Evolutionary conservation across 306 rosid genomes (phyloP), one percentile per base, ranked within the genome.

Genomic region (Cyclanthera cordifolia): DNA sequence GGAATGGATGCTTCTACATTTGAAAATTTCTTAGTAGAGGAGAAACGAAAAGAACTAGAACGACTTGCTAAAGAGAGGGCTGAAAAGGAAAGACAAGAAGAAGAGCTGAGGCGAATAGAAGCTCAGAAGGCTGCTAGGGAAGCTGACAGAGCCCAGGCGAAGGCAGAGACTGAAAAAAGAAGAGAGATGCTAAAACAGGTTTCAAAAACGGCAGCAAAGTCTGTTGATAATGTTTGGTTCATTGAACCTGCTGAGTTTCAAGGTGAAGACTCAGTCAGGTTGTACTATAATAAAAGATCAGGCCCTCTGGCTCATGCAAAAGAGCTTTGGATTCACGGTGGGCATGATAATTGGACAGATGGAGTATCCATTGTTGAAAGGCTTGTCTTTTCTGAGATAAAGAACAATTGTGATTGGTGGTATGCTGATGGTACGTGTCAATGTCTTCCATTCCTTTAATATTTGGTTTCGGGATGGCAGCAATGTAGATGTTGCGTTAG

Each of bases 321-420:
- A 57, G 95, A 88, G 79, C 69, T 93, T 73, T 93, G 99, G 99
- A 75, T 93, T 81, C 99, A 90, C 61, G 95, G 95, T 39, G 97
- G 99, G 66, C 82, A 86, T 77, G 79, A 93, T 75, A 77, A 78
- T 78, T 93, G 99, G 99, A 83, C 17, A 32, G 78, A 67, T 53
- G 99, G 96, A 66, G 76, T 88, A 70, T 78, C 84, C 70, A 76
- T 87, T 73, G 74, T 74, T 81, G 81, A 76, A 74, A 84, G 48
- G 85, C 91, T 93, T 67, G 79, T 74, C 70, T 79, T 76, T 54
- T 83, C 85, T 78, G 85, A 71, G 67, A 58, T 45, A 76, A 82
- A 83, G 70, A 86, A 74, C 69, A 83, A 85, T 25, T 45, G 71
- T 65, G 87, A 79, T 68, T 90, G 99, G 99, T 88, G 96, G 95